Evolutionary conservation across 257 asterid species (phyloP), one percentile per base, ranked within the genome.

Genomic region (Cruciata laevipes): DNA sequence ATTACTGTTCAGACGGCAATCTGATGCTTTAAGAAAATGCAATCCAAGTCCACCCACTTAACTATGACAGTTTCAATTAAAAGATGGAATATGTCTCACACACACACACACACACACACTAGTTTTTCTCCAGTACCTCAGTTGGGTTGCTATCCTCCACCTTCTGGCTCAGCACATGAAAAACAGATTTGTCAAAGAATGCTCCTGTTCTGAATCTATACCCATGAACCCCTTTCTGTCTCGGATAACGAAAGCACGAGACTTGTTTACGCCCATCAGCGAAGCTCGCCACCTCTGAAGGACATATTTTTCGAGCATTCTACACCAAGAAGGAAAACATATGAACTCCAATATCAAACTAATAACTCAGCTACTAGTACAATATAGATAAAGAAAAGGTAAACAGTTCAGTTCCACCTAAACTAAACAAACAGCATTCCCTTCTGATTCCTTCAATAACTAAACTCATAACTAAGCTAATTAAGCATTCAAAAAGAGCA

Each of bases 161-260:
- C 70, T 70, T 78, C 70, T 59, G 73, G 71, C 76, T 81, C 61
- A 77, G 66, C 71, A 81, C 70, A 61, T 70, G 85, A 71, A 84
- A 87, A 65, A 80, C 68, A 32, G 96, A 88, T 81, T 81, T 90
- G 74, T 86, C 96, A 40, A 71, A 75, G 76, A 85, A 81, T 73
- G 77, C 85, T 67, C 88, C 84, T 51, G 90, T 78, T 65, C 83
- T 73, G 75, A 82, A 83, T 75, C 86, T 79, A 69, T 73, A 78
- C 47, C 61, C 60, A 66, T 74, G 79, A 68, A 68, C 68, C 42
- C 72, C 76, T 78, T 80, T 88, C 67, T 86, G 83, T 71, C 67
- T 86, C 33, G 44, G 82, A 74, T 87, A 66, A 71, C 59, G 86
- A 79, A 87, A 87, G 84, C 98, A 87, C 69, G 85, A 85, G 32